A percentile compares a stretch with the other conserved stretches of the same genome.
Evolutionary conservation across 177 flowering plant genomes (phyloP).

Genomic region (Vitis hybrid): DNA sequence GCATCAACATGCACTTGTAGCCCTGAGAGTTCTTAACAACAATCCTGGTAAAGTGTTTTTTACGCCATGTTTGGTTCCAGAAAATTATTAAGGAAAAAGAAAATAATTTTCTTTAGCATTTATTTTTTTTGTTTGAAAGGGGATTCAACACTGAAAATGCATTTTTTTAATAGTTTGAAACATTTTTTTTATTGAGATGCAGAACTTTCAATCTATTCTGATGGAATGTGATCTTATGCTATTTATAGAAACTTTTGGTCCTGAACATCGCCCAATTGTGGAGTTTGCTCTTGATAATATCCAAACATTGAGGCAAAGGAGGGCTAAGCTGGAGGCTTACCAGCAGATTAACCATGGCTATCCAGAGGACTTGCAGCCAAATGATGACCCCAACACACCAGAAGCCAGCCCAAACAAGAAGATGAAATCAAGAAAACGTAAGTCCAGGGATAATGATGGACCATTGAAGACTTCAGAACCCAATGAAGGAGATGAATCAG

Average conservation of each 20-base stretch:
- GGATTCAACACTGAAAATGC: neutral
- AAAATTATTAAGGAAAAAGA: neutral
- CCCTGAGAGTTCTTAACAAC: constrained; percentile 90
- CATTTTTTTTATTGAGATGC: neutral
- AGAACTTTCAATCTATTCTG: constrained; percentile 4
- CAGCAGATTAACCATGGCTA: constrained; percentile 19
- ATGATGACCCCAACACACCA: constrained; percentile 13
- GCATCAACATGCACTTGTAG: constrained; percentile 97
- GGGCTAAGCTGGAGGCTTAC: constrained; percentile 39
- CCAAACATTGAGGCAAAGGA: constrained; percentile 53
- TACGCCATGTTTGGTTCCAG: neutral
- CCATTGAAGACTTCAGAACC: constrained; percentile 15
- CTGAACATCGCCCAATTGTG: constrained; percentile 84
- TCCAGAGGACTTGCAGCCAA: constrained; percentile 17
- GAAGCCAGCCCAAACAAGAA: constrained; percentile 17
- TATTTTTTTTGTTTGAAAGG: neutral
- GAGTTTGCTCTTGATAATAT: constrained; percentile 87
- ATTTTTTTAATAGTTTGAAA: neutral
- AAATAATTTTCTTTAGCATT: neutral
- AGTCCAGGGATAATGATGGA: constrained; percentile 24
- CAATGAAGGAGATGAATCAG: constrained; percentile 17
- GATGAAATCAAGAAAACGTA: constrained; percentile 34
- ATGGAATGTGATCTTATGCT: constrained; percentile 4
- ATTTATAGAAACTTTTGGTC: constrained; percentile 71
- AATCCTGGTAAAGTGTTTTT: constrained; percentile 72